These are phyloP conservation scores for Escovopsis weberi DNA, from an alignment of 2,329 filamentous ascomycete genomes.

Conservation along the genomic window DNA sequence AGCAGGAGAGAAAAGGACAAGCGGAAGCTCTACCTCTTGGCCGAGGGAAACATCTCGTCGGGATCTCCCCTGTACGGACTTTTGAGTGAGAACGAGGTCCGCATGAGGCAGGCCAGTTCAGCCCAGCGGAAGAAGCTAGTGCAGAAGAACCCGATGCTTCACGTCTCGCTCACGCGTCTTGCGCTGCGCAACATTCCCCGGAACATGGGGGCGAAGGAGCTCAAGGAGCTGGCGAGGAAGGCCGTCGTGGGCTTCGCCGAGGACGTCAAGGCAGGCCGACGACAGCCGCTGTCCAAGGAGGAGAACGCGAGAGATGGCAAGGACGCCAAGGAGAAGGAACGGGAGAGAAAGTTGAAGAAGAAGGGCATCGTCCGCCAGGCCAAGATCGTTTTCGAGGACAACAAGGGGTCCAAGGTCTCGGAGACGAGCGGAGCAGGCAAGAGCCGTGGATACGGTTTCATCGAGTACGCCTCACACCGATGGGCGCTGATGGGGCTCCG, in stretches of 20 bases:
- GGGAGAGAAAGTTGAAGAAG: conserved; percentile 62
- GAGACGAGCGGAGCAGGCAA: conserved; percentile 66
- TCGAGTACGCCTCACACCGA: conserved; percentile 89
- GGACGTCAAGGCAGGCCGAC: conserved; percentile 67
- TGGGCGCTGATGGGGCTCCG: conserved; percentile 89
- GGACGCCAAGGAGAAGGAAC: conserved; percentile 68
- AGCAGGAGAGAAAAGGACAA: conserved; percentile 67
- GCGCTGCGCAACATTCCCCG: conserved; percentile 85
- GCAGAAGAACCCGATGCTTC: conserved; percentile 76
- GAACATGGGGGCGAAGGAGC: conserved; percentile 66
- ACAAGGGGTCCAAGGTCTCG: conserved; percentile 67
- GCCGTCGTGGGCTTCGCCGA: conserved; percentile 90
- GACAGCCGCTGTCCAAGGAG: conserved; percentile 74
- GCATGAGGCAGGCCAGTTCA: conserved; percentile 75
- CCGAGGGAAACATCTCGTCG: conserved; percentile 69
- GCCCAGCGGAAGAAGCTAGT: conserved; percentile 83
- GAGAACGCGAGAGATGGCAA: conserved; percentile 69
- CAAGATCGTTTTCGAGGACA: conserved; percentile 86
- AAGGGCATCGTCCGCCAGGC: conserved; percentile 83
- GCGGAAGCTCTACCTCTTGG: conserved; percentile 72
- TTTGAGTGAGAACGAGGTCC: conserved; percentile 65
- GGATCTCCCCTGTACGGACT: conserved; percentile 64
- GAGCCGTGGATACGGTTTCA: conserved; percentile 89
- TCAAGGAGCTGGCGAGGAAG: conserved; percentile 81
- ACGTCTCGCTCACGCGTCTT: conserved; percentile 78